Conservation (phyloP, 306 rosid species). For the Lotus japonicus region DNA sequence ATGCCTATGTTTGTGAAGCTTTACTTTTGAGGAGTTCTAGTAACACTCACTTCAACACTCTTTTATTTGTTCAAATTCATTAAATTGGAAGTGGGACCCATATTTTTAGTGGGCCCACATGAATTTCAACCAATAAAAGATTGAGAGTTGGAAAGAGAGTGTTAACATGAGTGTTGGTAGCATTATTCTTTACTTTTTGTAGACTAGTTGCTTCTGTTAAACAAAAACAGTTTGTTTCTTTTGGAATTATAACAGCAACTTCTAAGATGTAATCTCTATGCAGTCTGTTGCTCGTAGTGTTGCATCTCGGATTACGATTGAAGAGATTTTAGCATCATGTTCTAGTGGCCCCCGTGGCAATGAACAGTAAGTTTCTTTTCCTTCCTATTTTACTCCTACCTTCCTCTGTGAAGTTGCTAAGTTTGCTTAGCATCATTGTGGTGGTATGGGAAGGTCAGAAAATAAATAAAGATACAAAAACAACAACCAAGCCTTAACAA, state of each 20-base stretch:
- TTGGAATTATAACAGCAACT: constrained; percentile 3
- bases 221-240: neutral
- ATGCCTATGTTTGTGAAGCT: constrained; percentile 1
- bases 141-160: too few relatives aligned
- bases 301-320: constrained; percentile 57
- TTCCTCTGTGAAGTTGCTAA: constrained; percentile 4
- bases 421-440: neutral
- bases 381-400: neutral
- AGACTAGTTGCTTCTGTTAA: neutral
- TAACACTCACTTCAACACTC: too few relatives aligned
- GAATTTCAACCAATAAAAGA: too few relatives aligned
- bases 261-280: constrained; percentile 17
- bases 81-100: too few relatives aligned
- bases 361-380: constrained; percentile 52
- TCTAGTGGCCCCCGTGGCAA: constrained; percentile 77
- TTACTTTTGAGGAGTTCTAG: too few relatives aligned
- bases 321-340: constrained; percentile 75
- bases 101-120: too few relatives aligned
- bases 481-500: too few relatives aligned
- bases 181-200: too few relatives aligned
- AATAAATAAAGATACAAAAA: too few relatives aligned
- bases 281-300: constrained; percentile 55
- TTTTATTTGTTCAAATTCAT: too few relatives aligned
- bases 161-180: too few relatives aligned
- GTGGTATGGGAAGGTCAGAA: too few relatives aligned